phyloP scores from a whole-genome alignment of 192 early-diverging fungal species.

The Chytriomyces hyalinus region DNA sequence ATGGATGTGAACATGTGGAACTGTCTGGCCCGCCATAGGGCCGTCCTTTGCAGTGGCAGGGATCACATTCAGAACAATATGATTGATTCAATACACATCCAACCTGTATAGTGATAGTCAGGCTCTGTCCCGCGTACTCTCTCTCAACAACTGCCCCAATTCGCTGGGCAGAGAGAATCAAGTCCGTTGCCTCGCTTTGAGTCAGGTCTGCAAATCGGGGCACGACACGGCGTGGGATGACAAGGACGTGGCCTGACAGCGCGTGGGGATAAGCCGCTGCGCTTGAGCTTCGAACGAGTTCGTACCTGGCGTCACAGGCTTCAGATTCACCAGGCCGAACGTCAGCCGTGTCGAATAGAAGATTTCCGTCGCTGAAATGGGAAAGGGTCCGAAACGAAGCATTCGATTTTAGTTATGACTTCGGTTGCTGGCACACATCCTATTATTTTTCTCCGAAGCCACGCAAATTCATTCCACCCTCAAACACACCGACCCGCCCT shows the following conservation, averaged over 20 bases:
- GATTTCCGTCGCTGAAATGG: conserved; percentile 71
- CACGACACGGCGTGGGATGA: conserved; percentile 72
- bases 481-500: no score
- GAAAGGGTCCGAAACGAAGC: conserved; percentile 76
- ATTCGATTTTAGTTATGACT: background rate
- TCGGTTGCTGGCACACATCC: no score
- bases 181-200: conserved; percentile 77
- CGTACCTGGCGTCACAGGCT: conserved; percentile 68
- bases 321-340: conserved; percentile 92
- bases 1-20: conserved; percentile 92
- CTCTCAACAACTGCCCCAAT: conserved; percentile 77
- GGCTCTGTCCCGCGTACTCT: conserved; percentile 67
- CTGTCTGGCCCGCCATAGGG: conserved; percentile 74
- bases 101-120: conserved; percentile 84
- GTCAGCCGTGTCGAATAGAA: conserved; percentile 76
- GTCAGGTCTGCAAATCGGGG: conserved; percentile 79
- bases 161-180: conserved; percentile 80
- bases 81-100: conserved; percentile 2
- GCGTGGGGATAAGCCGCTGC: conserved; percentile 33
- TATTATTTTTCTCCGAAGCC: no score
- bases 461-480: no score
- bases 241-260: conserved; percentile 70
- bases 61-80: background rate
- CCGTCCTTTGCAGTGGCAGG: conserved; percentile 61
- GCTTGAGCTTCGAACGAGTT: no score